Evolutionary conservation across 73 alveolate species (phyloP).

Genomic region (Tetrahymena malaccensis): DNA sequence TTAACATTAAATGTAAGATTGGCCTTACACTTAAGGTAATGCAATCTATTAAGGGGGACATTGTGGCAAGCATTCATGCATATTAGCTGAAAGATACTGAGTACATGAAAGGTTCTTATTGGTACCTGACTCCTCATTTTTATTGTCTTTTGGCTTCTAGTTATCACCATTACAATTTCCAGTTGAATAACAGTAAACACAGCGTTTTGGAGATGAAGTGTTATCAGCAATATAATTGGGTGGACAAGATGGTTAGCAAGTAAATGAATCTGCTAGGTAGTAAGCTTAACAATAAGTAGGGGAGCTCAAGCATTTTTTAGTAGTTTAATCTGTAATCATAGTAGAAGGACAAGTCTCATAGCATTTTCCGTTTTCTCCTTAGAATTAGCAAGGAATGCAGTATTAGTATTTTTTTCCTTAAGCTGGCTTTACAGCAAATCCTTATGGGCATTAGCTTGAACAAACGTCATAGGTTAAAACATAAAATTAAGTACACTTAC

Average conservation of each 20-base stretch:
- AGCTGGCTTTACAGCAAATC: too few relatives aligned
- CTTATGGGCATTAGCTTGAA: too few relatives aligned
- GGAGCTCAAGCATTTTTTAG: not conserved
- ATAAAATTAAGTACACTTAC: too few relatives aligned
- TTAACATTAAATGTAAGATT: not conserved
- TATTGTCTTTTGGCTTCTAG: too few relatives aligned
- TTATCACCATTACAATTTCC: not conserved
- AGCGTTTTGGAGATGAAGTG: not conserved
- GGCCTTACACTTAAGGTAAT: not conserved
- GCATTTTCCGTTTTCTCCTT: not conserved
- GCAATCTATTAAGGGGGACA: not conserved
- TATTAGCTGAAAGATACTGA: not conserved
- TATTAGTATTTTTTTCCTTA: too few relatives aligned
- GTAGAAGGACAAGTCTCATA: not conserved
- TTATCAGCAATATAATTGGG: not conserved
- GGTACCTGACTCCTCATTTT: too few relatives aligned
- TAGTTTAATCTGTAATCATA: not conserved
- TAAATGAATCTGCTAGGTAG: not conserved
- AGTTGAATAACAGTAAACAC: not conserved
- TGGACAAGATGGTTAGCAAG: not conserved
- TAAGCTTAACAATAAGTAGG: not conserved
- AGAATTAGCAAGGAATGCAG: not conserved
- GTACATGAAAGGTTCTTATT: too few relatives aligned
- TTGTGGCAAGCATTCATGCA: not conserved
- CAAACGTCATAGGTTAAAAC: too few relatives aligned